A percentile compares a stretch with the other conserved stretches of the same genome.
Conservation (phyloP, 2,329 filamentous ascomycete species). For the Cyphellophora attinorum region DNA sequence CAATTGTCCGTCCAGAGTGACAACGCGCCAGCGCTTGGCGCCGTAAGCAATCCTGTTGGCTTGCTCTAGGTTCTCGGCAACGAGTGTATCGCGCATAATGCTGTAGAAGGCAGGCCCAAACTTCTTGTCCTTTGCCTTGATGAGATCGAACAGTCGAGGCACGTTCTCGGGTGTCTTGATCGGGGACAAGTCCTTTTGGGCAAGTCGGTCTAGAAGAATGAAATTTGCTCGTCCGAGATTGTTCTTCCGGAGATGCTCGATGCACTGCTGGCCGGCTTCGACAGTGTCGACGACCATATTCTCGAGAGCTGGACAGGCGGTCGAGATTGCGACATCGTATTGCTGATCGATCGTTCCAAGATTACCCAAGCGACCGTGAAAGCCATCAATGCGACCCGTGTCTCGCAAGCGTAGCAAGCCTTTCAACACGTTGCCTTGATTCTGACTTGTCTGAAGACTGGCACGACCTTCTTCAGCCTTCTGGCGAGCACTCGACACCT, state of each 20-base stretch:
- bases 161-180: slow-evolving; percentile 89
- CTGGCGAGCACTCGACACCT: slow-evolving; percentile 80
- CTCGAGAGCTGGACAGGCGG: slow-evolving; percentile 80
- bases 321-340: slow-evolving; percentile 97
- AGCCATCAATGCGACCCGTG: slow-evolving; percentile 92
- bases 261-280: slow-evolving; percentile 93
- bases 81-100: slow-evolving; percentile 87
- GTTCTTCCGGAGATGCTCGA: slow-evolving; percentile 94
- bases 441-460: slow-evolving; percentile 81
- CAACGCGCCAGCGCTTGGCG: slow-evolving; percentile 86
- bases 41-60: slow-evolving; percentile 96
- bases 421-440: slow-evolving; percentile 81
- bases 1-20: slow-evolving; percentile 87
- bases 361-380: slow-evolving; percentile 90
- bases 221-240: slow-evolving; percentile 95
- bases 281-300: slow-evolving; percentile 97
- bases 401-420: slow-evolving; percentile 92
- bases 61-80: slow-evolving; percentile 86
- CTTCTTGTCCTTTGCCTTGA: slow-evolving; percentile 76
- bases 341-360: slow-evolving; percentile 86
- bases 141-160: slow-evolving; percentile 83
- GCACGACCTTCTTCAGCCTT: slow-evolving; percentile 94
- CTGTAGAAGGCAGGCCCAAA: slow-evolving; percentile 92
- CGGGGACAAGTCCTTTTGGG: slow-evolving; percentile 63
- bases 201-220: slow-evolving; percentile 84